These are phyloP conservation scores for Chlamydomonas eustigma DNA, from an alignment of 139 green algal species.

Conservation along the genomic window DNA sequence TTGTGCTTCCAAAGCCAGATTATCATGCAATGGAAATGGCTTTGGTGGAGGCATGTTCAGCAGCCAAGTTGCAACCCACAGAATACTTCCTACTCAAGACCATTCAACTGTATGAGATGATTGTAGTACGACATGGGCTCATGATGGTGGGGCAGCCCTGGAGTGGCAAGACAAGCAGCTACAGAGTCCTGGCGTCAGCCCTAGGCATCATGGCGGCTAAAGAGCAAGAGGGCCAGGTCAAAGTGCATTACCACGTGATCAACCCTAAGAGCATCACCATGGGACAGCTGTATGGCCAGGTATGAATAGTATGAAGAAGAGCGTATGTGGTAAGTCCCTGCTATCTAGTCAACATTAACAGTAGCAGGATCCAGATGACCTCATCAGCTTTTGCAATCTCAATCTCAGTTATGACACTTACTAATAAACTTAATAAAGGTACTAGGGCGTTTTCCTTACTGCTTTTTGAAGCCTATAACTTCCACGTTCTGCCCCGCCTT, in stretches of 20 bases:
- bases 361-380: background rate
- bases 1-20: conserved; percentile 48
- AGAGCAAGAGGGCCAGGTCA: conserved; percentile 23
- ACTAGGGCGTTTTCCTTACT: background rate
- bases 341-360: too few species aligned
- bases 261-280: conserved; percentile 68
- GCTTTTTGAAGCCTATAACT: too few species aligned
- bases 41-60: conserved; percentile 34
- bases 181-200: conserved; percentile 44
- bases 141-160: conserved; percentile 81
- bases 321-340: too few species aligned
- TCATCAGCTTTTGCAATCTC: background rate
- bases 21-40: conserved; percentile 49
- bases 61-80: conserved; percentile 52
- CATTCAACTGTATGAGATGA: conserved; percentile 86
- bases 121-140: conserved; percentile 74
- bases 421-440: background rate
- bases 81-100: conserved; percentile 70
- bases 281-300: conserved; percentile 75
- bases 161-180: conserved; percentile 63
- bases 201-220: conserved; percentile 47
- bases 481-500: too few species aligned
- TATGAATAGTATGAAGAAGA: conserved; percentile 6
- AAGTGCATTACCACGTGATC: conserved; percentile 33
- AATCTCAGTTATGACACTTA: too few species aligned